Percentiles rank a stretch among this genome's conserved stretches.
phyloP scores from a whole-genome alignment of 441 rosid genomes.

The Croton setiger region DNA sequence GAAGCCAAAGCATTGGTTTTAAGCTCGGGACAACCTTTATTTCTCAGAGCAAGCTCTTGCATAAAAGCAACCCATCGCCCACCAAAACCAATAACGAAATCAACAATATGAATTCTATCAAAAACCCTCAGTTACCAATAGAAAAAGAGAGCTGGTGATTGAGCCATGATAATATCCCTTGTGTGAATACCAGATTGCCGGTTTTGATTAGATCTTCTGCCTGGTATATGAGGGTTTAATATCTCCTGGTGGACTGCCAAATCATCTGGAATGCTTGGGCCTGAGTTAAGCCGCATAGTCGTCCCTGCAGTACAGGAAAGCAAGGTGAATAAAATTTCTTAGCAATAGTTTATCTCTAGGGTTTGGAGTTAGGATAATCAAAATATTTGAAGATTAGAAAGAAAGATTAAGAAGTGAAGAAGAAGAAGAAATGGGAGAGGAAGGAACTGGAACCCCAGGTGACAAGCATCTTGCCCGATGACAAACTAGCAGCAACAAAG shows the following conservation, averaged over 20 bases:
- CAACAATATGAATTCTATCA: constrained; percentile 52
- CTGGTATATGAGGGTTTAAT: constrained; percentile 53
- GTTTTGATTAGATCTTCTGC: constrained; percentile 58
- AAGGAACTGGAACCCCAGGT: too few relatives aligned
- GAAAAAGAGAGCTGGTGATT: constrained; percentile 95
- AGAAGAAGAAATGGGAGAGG: too few relatives aligned
- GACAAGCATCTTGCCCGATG: too few relatives aligned
- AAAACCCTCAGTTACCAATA: constrained; percentile 42
- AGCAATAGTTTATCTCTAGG: too few relatives aligned
- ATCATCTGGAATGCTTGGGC: constrained; percentile 31
- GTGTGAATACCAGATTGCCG: constrained; percentile 78
- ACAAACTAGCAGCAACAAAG: too few relatives aligned
- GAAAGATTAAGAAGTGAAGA: too few relatives aligned
- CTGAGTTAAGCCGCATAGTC: constrained; percentile 39
- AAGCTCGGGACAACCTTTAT: constrained; percentile 46
- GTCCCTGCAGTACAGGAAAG: too few relatives aligned
- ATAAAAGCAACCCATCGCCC: constrained; percentile 79
- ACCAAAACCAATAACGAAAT: constrained; percentile 67
- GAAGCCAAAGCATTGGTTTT: constrained; percentile 66
- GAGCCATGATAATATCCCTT: constrained; percentile 99
- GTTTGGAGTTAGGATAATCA: too few relatives aligned
- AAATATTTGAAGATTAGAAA: too few relatives aligned
- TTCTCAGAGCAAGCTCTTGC: constrained; percentile 63
- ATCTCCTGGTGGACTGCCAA: constrained; percentile 31
- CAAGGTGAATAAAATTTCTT: too few relatives aligned